These are phyloP conservation scores for Gloeostereum incarnatum DNA, from an alignment of 768 basidiomycete species.

Conservation along the genomic window DNA sequence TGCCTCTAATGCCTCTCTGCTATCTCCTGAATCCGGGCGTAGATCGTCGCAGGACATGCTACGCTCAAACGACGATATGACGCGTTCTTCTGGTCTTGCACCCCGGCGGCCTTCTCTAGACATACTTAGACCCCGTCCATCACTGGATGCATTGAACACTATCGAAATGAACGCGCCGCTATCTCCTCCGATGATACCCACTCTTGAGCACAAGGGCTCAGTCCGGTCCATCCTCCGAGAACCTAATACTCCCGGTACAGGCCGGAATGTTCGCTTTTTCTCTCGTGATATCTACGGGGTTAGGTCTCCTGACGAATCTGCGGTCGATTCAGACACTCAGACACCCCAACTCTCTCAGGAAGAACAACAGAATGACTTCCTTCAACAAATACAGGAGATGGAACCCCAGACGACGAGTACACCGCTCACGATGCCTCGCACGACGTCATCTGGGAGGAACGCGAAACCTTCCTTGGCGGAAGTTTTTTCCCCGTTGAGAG, in stretches of 20 bases:
- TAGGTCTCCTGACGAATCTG: slow-evolving; percentile 56
- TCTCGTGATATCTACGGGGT: slow-evolving; percentile 58
- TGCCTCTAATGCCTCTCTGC: slow-evolving; percentile 3
- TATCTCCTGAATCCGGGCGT: slow-evolving; percentile 1
- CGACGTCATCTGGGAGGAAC: slow-evolving; percentile 20
- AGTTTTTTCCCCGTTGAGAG: slow-evolving; percentile 36
- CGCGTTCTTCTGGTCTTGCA: slow-evolving; percentile 1
- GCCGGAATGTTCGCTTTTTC: slow-evolving; percentile 76
- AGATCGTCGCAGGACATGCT: slow-evolving; percentile 1
- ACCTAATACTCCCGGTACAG: slow-evolving; percentile 63
- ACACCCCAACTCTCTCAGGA: too few relatives aligned
- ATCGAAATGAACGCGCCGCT: slow-evolving; percentile 18
- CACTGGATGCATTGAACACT: slow-evolving; percentile 4
- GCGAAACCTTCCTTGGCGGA: slow-evolving; percentile 36
- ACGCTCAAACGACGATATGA: slow-evolving; percentile 4
- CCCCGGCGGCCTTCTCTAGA: slow-evolving; percentile 29
- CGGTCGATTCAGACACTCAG: slow-evolving; percentile 31
- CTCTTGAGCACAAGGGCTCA: too few relatives aligned
- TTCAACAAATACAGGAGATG: too few relatives aligned
- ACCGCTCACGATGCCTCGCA: slow-evolving; percentile 20
- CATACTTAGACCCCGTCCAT: slow-evolving; percentile 21
- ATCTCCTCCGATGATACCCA: slow-evolving; percentile 23
- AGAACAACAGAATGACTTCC: too few relatives aligned
- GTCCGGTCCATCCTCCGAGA: slow-evolving; percentile 68
- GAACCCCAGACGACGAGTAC: slow-evolving; percentile 14